These are phyloP conservation scores for Babesia sp. DNA, from an alignment of 169 alveolate species.

Conservation along the genomic window DNA sequence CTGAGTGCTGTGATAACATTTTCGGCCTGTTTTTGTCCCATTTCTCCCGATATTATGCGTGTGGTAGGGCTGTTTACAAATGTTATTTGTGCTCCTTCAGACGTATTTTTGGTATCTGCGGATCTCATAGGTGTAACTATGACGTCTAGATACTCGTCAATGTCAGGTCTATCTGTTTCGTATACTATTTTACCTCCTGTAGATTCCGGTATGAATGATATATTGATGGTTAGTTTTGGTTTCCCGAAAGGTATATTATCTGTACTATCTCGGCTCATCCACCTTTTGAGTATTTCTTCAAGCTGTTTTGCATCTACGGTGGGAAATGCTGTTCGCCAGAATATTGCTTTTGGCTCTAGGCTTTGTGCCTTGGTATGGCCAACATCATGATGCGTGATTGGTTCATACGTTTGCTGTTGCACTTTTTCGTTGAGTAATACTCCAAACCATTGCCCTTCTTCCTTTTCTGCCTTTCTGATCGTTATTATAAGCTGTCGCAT, in stretches of 20 bases:
- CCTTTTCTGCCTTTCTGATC: constrained; percentile 28
- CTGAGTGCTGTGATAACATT: constrained; percentile 14
- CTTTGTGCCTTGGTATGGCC: neutral
- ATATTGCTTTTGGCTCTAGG: constrained; percentile 30
- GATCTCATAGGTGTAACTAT: constrained; percentile 9
- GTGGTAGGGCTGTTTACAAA: constrained; percentile 52
- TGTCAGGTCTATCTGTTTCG: constrained; percentile 1
- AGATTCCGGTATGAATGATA: constrained; percentile 12
- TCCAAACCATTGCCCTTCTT: constrained; percentile 37
- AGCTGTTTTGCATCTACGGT: constrained; percentile 11
- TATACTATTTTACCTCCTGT: constrained; percentile 34
- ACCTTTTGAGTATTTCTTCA: constrained; percentile 37
- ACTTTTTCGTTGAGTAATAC: constrained; percentile 30
- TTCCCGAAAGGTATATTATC: constrained; percentile 47
- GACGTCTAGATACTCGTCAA: constrained; percentile 47
- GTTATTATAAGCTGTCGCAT: constrained; percentile 23
- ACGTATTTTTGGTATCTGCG: constrained; percentile 19
- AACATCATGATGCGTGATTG: constrained; percentile 16
- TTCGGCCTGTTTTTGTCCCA: constrained; percentile 20
- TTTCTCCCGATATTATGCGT: constrained; percentile 16
- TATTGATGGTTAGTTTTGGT: constrained; percentile 41
- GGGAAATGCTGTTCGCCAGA: constrained; percentile 10
- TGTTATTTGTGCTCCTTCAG: constrained; percentile 28
- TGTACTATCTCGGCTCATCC: constrained; percentile 46
- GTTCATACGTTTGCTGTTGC: constrained; percentile 30